Conservation (phyloP, 2,329 filamentous ascomycete genomes). For the Arthroderma uncinatum region DNA sequence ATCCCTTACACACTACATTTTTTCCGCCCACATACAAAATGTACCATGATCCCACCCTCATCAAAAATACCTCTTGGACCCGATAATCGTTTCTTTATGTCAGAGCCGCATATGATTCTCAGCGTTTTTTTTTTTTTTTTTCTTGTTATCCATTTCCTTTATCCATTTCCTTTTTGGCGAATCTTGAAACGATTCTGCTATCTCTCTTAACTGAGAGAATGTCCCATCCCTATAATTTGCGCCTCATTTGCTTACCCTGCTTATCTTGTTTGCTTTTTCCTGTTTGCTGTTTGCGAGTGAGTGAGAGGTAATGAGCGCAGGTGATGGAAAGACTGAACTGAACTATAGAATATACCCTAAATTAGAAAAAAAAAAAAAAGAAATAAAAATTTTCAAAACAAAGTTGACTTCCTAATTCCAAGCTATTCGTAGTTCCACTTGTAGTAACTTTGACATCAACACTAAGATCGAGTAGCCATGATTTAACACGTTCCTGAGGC, state of each 20-base stretch:
- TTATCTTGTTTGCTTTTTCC: not conserved
- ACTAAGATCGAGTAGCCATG: too few relatives aligned
- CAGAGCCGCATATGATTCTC: not conserved
- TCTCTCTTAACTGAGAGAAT: slow-evolving; percentile 1
- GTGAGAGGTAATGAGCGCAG: not conserved
- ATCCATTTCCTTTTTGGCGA: not conserved
- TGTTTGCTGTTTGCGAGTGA: not conserved
- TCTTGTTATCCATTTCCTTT: not conserved
- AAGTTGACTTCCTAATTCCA: not conserved
- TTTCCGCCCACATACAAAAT: not conserved
- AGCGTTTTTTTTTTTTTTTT: not conserved
- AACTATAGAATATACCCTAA: not conserved
- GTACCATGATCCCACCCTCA: not conserved
- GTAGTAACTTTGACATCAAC: not conserved
- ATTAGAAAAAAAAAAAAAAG: not conserved
- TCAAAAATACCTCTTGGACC: not conserved
- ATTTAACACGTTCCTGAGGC: too few relatives aligned
- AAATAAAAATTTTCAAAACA: not conserved
- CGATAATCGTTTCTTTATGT: not conserved
- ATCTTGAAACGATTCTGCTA: not conserved
- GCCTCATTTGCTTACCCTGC: not conserved
- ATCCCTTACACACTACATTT: not conserved
- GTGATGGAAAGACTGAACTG: not conserved
- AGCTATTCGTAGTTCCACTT: too few relatives aligned
- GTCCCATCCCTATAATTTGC: not conserved